Evolutionary conservation across 352 stramenopile species (phyloP).

Genomic region (Phytopythium kandeliae): DNA sequence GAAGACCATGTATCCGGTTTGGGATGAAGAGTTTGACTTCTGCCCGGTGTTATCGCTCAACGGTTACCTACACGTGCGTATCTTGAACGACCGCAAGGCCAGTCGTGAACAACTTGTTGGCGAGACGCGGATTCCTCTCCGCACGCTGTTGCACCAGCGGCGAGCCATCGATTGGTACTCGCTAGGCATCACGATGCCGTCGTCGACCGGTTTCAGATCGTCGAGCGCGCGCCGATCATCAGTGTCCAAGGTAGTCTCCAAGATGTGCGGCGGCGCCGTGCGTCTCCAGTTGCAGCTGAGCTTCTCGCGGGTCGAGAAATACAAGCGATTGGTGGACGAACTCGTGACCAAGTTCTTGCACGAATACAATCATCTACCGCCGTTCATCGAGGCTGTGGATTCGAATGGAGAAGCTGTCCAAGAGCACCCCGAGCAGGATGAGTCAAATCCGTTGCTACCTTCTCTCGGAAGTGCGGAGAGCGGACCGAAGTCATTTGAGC

Average conservation of each 20-base stretch:
- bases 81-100: conserved; percentile 68
- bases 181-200: conserved; percentile 23
- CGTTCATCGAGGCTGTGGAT: conserved; percentile 43
- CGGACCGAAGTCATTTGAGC: conserved; percentile 6
- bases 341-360: conserved; percentile 48
- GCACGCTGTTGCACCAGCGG: conserved; percentile 59
- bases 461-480: conserved; percentile 7
- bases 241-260: conserved; percentile 11
- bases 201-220: background rate
- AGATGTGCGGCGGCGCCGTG: conserved; percentile 33
- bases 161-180: conserved; percentile 55
- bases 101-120: conserved; percentile 64
- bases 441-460: conserved; percentile 8
- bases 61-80: conserved; percentile 50
- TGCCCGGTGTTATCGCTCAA: conserved; percentile 53
- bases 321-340: conserved; percentile 55
- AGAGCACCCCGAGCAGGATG: conserved; percentile 30
- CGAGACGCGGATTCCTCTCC: conserved; percentile 55
- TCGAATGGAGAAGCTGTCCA: conserved; percentile 12
- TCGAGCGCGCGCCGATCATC: background rate
- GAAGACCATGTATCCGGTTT: conserved; percentile 72
- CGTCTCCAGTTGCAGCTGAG: conserved; percentile 56
- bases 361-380: conserved; percentile 46
- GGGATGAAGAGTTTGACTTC: conserved; percentile 76
- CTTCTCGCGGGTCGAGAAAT: conserved; percentile 54